Conservation (phyloP, 1,284 basidiomycete species). For the Sanghuangporus sanghuang region DNA sequence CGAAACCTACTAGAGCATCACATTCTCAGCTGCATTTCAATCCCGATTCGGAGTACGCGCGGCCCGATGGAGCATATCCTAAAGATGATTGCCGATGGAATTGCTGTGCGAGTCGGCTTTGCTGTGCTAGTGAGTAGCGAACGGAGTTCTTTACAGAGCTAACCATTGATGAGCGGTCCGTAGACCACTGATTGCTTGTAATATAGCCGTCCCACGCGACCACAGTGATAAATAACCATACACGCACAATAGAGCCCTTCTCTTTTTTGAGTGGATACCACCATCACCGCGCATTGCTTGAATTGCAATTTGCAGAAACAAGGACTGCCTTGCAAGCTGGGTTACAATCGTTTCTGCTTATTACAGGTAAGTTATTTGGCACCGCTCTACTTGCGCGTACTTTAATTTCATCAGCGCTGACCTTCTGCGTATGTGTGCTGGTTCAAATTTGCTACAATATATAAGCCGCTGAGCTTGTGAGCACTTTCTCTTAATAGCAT, state of each 20-base stretch:
- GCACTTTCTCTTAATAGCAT: conserved; percentile 3
- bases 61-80: background rate
- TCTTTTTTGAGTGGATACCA: conserved; percentile 7
- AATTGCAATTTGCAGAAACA: conserved; percentile 9
- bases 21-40: background rate
- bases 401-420: background rate
- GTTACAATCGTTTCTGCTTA: background rate
- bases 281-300: conserved; percentile 12
- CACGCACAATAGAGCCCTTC: background rate
- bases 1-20: background rate
- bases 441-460: background rate
- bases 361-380: background rate
- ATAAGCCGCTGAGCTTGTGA: background rate
- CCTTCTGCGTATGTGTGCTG: background rate
- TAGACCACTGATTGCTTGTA: background rate
- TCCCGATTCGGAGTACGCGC: background rate
- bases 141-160: background rate
- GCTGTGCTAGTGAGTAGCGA: background rate
- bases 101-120: background rate
- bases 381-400: background rate
- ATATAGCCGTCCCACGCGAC: background rate
- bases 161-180: background rate
- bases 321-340: background rate
- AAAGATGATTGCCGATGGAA: conserved; percentile 1
- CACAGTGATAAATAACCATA: conserved; percentile 13